Percentiles rank a stretch among this genome's conserved stretches.
Evolutionary conservation across 345 rosid genomes (phyloP).

Genomic region (Dipteronia dyeriana): DNA sequence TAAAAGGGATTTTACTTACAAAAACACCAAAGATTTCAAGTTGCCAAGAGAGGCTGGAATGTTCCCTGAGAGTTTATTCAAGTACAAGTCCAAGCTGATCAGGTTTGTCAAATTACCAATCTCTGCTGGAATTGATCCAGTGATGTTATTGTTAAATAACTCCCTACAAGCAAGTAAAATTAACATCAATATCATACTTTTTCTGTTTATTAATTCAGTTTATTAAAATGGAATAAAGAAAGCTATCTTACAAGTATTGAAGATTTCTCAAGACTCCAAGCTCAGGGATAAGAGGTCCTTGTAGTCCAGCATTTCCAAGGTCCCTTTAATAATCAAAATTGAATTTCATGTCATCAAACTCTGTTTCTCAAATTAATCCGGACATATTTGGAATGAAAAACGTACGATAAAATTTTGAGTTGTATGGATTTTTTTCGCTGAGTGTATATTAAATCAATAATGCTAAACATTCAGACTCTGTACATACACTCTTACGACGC

Average conservation of each 20-base stretch:
- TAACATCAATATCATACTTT: not conserved
- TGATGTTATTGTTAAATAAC: conserved; percentile 25
- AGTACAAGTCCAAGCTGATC: conserved; percentile 38
- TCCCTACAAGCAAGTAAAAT: conserved; percentile 27
- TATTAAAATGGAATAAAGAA: not conserved
- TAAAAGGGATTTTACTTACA: conserved; percentile 27
- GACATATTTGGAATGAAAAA: not conserved
- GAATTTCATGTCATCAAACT: not conserved
- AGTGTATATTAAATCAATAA: too few species aligned
- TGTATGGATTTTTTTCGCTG: too few species aligned
- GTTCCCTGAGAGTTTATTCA: conserved; percentile 37
- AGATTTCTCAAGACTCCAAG: conserved; percentile 46
- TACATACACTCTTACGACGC: conserved; percentile 38
- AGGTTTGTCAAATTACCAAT: conserved; percentile 40
- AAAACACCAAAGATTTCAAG: conserved; percentile 29
- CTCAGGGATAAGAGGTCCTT: conserved; percentile 45
- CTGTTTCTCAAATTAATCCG: not conserved
- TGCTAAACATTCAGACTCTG: not conserved
- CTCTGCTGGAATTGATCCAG: conserved; percentile 39
- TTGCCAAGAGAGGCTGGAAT: conserved; percentile 47
- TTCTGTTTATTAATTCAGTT: not conserved
- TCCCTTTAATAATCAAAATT: conserved; percentile 33
- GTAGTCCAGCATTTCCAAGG: conserved; percentile 41
- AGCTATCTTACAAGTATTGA: conserved; percentile 41
- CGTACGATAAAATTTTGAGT: not conserved